Evolutionary conservation across 257 asterid genomes (phyloP), one percentile per base, ranked within the genome.

Genomic region (Anisodus tanguticus): DNA sequence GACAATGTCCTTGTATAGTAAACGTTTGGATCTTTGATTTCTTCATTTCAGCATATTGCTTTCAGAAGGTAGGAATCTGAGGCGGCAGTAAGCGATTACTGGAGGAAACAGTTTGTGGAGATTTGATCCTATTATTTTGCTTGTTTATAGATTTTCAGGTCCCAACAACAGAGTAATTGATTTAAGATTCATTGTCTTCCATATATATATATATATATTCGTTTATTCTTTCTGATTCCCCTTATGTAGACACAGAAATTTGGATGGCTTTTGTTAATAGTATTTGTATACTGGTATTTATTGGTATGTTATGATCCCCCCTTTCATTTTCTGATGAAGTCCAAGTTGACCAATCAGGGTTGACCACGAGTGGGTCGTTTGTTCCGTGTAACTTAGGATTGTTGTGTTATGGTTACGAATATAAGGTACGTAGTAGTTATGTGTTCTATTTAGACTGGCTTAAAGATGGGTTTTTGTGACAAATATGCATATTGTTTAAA

Each of bases 121-220:
- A 31, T 53, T 26, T 53, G 49, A 51, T 53, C 47, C 0, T 4
- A 3, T 51, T 53, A 8, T 77, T 13, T 77, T 77, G 64, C 26
- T 77, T 77, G 64, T 77, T 77, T 77, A 77, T 77, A 77, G 81
- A 77, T 26, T 77, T 77, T 51, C 64, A 77, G 31, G 81, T 26
- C 64, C 64, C 64, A 26, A 53, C 64, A 77, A 22, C 81, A 53
- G 64, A 26, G 64, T 53, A 49, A 51, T 31, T 77, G 64, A 77
- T 77, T 53, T 8, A 53, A 51, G 64, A 77, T 77, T 77, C 82
- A 53, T 77, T 26, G 31, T 53, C 43, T 77, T 53, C 64, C 26
- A 77, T 13, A 77, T 26, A 76, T 13, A 77, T 26, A 76, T 76
- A 51, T 74, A 41, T 69, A 16, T 49, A 77, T 77, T 77, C 64